Percentiles rank a stretch among this genome's conserved stretches.
These are phyloP conservation scores for Crotalaria pallida DNA, from an alignment of 306 rosid genomes.

Conservation along the genomic window DNA sequence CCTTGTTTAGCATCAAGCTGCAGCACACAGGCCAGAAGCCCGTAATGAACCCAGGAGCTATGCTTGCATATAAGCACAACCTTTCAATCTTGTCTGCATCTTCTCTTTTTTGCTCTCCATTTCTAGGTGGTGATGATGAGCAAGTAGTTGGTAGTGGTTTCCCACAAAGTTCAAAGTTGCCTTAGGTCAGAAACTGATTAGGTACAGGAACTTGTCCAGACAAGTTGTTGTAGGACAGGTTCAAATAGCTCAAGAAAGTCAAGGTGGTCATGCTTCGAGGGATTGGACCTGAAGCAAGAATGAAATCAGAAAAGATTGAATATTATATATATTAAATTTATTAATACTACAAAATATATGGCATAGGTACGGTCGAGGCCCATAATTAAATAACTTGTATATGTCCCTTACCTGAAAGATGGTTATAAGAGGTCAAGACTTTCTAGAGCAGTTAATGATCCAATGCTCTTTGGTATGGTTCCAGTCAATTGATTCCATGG, in stretches of 20 bases:
- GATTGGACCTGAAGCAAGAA: no score
- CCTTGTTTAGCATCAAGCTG: constrained; percentile 2
- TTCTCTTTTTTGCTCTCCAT: neutral
- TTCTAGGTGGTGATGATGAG: neutral
- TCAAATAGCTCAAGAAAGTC: constrained; percentile 10
- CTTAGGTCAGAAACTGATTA: constrained; percentile 13
- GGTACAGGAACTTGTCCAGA: constrained; percentile 8
- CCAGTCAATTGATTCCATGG: constrained; percentile 9
- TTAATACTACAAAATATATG: no score
- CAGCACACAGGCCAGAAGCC: constrained; percentile 11
- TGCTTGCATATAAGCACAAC: constrained; percentile 6
- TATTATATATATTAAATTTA: no score
- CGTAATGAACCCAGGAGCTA: neutral
- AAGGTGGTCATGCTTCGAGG: constrained; percentile 17
- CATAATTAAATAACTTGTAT: no score
- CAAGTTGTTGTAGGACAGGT: constrained; percentile 17
- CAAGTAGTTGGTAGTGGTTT: neutral
- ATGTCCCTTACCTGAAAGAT: constrained; percentile 10
- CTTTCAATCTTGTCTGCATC: constrained; percentile 3
- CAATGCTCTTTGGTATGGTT: constrained; percentile 1
- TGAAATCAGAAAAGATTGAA: no score
- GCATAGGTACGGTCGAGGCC: no score
- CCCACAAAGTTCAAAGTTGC: constrained; percentile 16
- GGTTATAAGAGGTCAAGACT: constrained; percentile 8
- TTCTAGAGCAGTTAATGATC: neutral